Percentiles rank a stretch among this genome's conserved stretches.
Conservation (phyloP, 441 rosid genomes). For the Populus hybrid region DNA sequence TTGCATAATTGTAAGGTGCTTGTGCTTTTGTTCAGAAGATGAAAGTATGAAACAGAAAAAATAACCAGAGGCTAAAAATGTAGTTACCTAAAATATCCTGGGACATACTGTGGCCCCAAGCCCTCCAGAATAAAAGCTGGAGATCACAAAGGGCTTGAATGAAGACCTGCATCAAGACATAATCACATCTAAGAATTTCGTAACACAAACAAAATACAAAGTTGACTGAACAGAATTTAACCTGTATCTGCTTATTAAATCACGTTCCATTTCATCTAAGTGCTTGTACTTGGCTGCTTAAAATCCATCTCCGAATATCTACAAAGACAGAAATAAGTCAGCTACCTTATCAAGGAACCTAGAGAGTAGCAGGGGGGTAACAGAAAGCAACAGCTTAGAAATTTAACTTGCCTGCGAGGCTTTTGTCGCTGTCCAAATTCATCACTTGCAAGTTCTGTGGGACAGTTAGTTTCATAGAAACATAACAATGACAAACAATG, state of each 20-base stretch:
- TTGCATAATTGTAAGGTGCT: neutral
- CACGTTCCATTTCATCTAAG: too few species aligned
- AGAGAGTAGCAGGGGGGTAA: too few species aligned
- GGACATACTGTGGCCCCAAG: conserved; percentile 49
- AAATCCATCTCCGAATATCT: too few species aligned
- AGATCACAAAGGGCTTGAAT: conserved; percentile 57
- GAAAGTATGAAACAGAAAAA: neutral
- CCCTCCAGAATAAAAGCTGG: conserved; percentile 52
- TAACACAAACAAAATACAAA: conserved; percentile 14
- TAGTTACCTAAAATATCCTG: conserved; percentile 53
- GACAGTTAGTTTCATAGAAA: neutral
- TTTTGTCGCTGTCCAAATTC: too few species aligned
- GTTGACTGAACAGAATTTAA: too few species aligned
- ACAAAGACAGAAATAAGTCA: too few species aligned
- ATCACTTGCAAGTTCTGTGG: conserved; percentile 50
- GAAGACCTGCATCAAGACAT: conserved; percentile 42
- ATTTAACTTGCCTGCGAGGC: too few species aligned
- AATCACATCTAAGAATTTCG: conserved; percentile 32
- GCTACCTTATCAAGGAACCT: neutral
- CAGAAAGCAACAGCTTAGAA: too few species aligned
- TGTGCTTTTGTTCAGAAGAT: neutral
- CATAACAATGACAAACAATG: neutral
- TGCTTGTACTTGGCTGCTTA: too few species aligned
- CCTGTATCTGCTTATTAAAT: too few species aligned
- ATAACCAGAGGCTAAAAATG: neutral